Percentiles rank a stretch among this genome's conserved stretches.
Evolutionary conservation across 495 filamentous ascomycete genomes (phyloP).

Genomic region (Hyphodiscus hymeniophilus): DNA sequence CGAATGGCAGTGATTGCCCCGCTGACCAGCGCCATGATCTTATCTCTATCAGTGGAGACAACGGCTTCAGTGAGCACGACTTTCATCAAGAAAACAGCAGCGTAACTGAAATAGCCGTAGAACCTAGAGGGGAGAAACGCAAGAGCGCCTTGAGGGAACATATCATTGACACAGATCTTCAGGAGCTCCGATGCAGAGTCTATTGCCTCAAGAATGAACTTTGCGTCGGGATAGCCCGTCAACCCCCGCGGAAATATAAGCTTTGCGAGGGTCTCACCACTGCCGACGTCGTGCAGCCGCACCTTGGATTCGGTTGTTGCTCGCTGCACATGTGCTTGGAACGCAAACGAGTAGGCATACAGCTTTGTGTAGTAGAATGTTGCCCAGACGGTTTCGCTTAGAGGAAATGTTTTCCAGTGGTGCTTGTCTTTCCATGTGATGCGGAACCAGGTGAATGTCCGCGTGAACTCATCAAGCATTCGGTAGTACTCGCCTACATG

Average conservation of each 20-base stretch:
- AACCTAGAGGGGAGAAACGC: constrained; percentile 48
- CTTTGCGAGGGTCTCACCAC: too few species aligned
- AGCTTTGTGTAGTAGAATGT: neutral
- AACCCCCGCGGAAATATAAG: neutral
- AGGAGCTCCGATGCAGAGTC: constrained; percentile 48
- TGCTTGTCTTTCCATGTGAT: constrained; percentile 46
- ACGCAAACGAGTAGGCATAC: too few species aligned
- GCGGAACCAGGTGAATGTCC: constrained; percentile 52
- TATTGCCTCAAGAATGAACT: constrained; percentile 49
- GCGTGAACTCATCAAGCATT: constrained; percentile 53
- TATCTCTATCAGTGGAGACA: neutral
- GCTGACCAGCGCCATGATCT: neutral
- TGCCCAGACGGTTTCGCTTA: neutral
- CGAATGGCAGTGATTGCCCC: neutral
- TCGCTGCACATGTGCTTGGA: too few species aligned
- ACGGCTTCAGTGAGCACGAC: neutral
- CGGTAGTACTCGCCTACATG: constrained; percentile 54
- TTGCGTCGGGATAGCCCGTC: constrained; percentile 46
- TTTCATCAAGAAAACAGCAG: constrained; percentile 5
- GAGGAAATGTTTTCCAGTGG: constrained; percentile 31
- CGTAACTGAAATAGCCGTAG: constrained; percentile 37
- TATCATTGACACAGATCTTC: constrained; percentile 39
- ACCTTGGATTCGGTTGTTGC: too few species aligned
- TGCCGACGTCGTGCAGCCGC: constrained; percentile 42
- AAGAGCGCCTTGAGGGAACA: constrained; percentile 41